Evolutionary conservation across 2,329 filamentous ascomycete genomes (phyloP).

Genomic region (Saccharata proteae): DNA sequence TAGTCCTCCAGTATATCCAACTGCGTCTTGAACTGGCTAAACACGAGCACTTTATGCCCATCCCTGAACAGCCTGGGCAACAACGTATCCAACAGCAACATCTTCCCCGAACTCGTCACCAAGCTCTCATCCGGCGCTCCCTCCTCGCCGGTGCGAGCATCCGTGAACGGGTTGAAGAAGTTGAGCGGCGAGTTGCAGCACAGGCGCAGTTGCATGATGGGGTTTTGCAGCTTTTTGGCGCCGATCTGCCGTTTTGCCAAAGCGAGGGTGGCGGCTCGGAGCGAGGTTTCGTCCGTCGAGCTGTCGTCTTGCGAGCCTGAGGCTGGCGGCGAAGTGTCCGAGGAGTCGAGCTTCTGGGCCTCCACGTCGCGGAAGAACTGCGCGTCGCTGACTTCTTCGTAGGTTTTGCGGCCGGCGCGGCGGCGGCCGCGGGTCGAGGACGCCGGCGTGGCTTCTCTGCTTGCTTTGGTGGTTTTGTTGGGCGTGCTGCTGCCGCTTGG

Average conservation of each 20-base stretch:
- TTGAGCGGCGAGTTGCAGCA: slow-evolving; percentile 93
- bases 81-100: slow-evolving; percentile 82
- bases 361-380: slow-evolving; percentile 74
- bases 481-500: slow-evolving; percentile 32
- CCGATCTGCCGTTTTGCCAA: slow-evolving; percentile 80
- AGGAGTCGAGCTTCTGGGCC: slow-evolving; percentile 34
- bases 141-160: slow-evolving; percentile 33
- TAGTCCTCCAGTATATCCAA: slow-evolving; percentile 86
- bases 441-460: slow-evolving; percentile 60
- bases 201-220: slow-evolving; percentile 79
- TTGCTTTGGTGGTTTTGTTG: slow-evolving; percentile 65
- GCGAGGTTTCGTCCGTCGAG: slow-evolving; percentile 46
- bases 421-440: slow-evolving; percentile 39
- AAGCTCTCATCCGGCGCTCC: slow-evolving; percentile 59
- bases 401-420: slow-evolving; percentile 32
- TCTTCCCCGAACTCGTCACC: slow-evolving; percentile 83
- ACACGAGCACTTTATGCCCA: slow-evolving; percentile 86
- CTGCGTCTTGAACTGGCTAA: slow-evolving; percentile 92
- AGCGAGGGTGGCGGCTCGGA: slow-evolving; percentile 56
- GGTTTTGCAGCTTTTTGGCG: slow-evolving; percentile 85
- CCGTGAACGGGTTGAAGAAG: slow-evolving; percentile 78
- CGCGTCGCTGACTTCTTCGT: slow-evolving; percentile 64
- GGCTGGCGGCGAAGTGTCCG: slow-evolving; percentile 29
- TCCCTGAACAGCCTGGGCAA: slow-evolving; percentile 61
- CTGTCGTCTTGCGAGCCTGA: slow-evolving; percentile 20